Evolutionary conservation across 768 basidiomycete species (phyloP), one percentile per base, ranked within the genome.

Genomic region (Fibroporia radiculosa): DNA sequence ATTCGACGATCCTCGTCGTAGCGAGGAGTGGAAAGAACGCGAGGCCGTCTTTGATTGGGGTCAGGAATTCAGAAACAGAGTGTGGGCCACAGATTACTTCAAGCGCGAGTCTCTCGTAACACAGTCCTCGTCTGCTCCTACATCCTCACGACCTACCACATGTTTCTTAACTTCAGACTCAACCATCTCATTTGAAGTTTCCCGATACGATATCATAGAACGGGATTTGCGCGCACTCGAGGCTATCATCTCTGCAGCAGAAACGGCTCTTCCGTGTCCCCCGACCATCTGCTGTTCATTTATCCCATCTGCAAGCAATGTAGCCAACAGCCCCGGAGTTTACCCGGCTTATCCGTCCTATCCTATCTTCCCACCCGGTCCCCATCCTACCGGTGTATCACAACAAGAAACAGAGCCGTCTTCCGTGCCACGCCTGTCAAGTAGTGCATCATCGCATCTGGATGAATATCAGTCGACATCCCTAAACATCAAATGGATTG

Each of bases 401-500:
- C 34, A 24, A 6, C 18, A 7, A 24, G 12, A 40, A 7, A 24
- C 39, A 8, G 11, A 8, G 8, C 35, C 18, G 11, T 36, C 35
- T 19, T 8, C 10, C 35, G 20, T 24, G 38, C 66, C 68, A 5
- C 56, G 48, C 23, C n/a, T n/a, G n/a, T n/a, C n/a, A n/a, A n/a
- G n/a, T n/a, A n/a, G n/a, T n/a, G n/a, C n/a, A n/a, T n/a, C n/a
- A n/a, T n/a, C n/a, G n/a, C n/a, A n/a, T n/a, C n/a, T n/a, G n/a
- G n/a, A n/a, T n/a, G n/a, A n/a, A n/a, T n/a, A n/a, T n/a, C n/a
- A n/a, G n/a, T n/a, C n/a, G n/a, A n/a, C n/a, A n/a, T n/a, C n/a
- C n/a, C n/a, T n/a, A n/a, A 73, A 66, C 48, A 59, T 59, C 19
- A 37, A 48, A 3, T 72, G 71, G 71, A 48, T 70, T 0, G 48